Evolutionary conservation across 768 basidiomycete species (phyloP).

Genomic region (Amanita thiersii): DNA sequence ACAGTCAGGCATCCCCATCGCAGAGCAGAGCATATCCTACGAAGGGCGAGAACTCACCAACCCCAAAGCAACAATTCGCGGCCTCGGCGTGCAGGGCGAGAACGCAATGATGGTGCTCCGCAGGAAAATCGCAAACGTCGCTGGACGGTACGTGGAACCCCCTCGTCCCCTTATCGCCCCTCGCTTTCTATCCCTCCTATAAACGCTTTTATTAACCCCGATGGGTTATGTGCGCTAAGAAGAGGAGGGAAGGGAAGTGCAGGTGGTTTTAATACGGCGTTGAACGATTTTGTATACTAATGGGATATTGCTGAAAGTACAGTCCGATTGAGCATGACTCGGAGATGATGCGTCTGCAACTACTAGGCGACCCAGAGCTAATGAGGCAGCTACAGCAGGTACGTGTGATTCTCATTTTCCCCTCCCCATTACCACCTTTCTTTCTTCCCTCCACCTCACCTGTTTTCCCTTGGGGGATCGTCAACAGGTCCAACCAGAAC

Average conservation of each 20-base stretch:
- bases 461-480: no score
- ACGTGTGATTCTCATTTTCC: constrained; percentile 15
- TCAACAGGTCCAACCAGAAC: constrained; percentile 68
- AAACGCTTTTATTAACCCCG: no score
- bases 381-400: constrained; percentile 71
- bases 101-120: constrained; percentile 63
- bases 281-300: no score
- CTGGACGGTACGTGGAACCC: constrained; percentile 29
- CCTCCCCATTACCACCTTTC: neutral
- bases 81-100: constrained; percentile 50
- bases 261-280: no score
- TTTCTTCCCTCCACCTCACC: neutral
- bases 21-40: constrained; percentile 68
- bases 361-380: constrained; percentile 76
- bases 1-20: constrained; percentile 66
- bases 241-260: no score
- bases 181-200: no score
- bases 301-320: constrained; percentile 1
- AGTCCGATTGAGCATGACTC: constrained; percentile 73
- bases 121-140: constrained; percentile 40
- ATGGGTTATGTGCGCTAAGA: no score
- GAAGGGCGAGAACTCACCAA: constrained; percentile 59
- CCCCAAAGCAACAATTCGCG: constrained; percentile 59
- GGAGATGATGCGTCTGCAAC: constrained; percentile 85
- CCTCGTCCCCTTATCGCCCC: neutral